These are phyloP conservation scores for Smittium mucronatum DNA, from an alignment of 371 early-diverging fungal species.

Conservation along the genomic window DNA sequence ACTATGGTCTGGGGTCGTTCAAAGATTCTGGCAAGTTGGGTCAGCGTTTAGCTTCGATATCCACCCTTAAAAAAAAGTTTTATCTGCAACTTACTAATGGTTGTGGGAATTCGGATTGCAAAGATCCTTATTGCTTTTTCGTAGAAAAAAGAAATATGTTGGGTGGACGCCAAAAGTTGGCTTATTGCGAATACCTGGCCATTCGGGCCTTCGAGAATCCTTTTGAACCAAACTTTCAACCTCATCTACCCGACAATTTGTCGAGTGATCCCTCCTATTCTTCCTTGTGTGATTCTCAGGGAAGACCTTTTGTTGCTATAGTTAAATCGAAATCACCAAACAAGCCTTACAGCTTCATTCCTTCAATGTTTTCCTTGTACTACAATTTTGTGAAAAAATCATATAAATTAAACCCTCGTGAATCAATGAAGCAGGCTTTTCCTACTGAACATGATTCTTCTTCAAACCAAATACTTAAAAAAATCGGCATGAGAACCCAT, in stretches of 20 bases:
- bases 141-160: not conserved
- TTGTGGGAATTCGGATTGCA: slow-evolving; percentile 4
- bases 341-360: not conserved
- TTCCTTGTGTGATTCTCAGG: not conserved
- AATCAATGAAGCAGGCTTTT: too few species aligned
- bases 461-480: not conserved
- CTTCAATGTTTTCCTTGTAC: not conserved
- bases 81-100: slow-evolving; percentile 1
- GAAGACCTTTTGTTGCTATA: not conserved
- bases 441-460: not conserved
- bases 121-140: not conserved
- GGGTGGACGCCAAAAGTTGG: not conserved
- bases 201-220: not conserved
- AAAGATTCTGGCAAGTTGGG: not conserved
- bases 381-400: not conserved
- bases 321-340: not conserved
- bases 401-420: too few species aligned
- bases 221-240: not conserved
- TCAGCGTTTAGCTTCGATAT: not conserved
- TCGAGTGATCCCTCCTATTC: not conserved
- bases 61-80: not conserved
- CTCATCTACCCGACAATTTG: not conserved
- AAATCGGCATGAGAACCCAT: not conserved
- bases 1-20: not conserved
- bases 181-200: not conserved